phyloP scores from a whole-genome alignment of 805 yeast genomes.

The Teunomyces cretensis region DNA sequence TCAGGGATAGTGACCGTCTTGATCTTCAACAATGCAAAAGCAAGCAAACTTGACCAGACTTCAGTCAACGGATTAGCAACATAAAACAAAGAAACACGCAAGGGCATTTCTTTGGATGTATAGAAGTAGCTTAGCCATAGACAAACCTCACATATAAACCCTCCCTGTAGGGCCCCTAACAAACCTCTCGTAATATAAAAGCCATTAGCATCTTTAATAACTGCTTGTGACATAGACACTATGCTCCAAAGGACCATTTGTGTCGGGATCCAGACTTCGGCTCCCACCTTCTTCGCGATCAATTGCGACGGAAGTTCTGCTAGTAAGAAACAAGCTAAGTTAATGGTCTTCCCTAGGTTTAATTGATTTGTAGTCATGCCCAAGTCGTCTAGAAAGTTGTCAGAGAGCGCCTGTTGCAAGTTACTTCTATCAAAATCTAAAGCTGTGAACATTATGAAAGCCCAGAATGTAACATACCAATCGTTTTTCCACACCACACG shows the following conservation, averaged over 20 bases:
- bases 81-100: conserved; percentile 61
- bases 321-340: conserved; percentile 20
- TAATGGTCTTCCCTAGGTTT: conserved; percentile 23
- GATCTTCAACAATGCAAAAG: conserved; percentile 52
- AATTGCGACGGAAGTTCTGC: conserved; percentile 28
- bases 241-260: conserved; percentile 25
- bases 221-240: conserved; percentile 21
- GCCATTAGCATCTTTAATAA: conserved; percentile 14
- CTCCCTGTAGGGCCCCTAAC: conserved; percentile 25
- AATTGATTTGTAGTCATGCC: conserved; percentile 22
- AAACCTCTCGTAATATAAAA: conserved; percentile 22
- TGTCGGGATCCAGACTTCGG: conserved; percentile 24
- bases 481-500: conserved; percentile 19
- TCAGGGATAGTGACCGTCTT: conserved; percentile 42
- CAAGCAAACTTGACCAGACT: conserved; percentile 48
- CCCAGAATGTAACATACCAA: conserved; percentile 22
- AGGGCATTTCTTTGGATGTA: conserved; percentile 55
- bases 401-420: conserved; percentile 24
- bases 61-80: conserved; percentile 50
- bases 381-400: conserved; percentile 21
- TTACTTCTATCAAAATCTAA: conserved; percentile 26
- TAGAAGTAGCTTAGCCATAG: conserved; percentile 69
- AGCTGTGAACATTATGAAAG: conserved; percentile 22
- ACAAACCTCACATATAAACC: conserved; percentile 56
- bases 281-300: conserved; percentile 24